Evolutionary conservation across 2,329 filamentous ascomycete species (phyloP).

Genomic region (Fusarium devonianum): DNA sequence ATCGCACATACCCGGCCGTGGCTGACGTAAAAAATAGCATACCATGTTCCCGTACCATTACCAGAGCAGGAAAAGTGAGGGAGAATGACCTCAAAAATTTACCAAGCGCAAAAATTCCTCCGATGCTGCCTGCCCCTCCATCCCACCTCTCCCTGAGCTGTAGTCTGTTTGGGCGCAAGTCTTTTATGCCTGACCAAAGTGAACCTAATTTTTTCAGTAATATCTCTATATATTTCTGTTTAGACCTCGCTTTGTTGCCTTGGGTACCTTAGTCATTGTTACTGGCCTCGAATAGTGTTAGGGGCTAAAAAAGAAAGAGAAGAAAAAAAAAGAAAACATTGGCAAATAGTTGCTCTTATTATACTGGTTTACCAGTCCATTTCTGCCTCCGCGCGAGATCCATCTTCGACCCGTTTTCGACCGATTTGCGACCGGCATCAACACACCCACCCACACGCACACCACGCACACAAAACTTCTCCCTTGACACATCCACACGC

Average conservation of each 20-base stretch:
- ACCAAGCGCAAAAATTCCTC: conserved; percentile 6
- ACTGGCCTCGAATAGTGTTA: no score
- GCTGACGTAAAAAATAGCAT: conserved; percentile 2
- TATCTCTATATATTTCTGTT: no score
- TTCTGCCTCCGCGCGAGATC: conserved; percentile 12
- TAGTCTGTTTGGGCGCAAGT: conserved; percentile 12
- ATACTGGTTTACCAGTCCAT: not conserved
- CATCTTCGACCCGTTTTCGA: conserved; percentile 36
- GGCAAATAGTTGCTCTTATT: no score
- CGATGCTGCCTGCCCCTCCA: conserved; percentile 20
- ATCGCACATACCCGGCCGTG: no score
- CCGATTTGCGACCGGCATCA: conserved; percentile 25
- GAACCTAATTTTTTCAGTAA: no score
- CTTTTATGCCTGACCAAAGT: conserved; percentile 34
- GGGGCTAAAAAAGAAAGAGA: no score
- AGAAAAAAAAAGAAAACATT: no score
- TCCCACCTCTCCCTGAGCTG: conserved; percentile 3
- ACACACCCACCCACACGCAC: conserved; percentile 26
- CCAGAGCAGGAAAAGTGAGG: not conserved
- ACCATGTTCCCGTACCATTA: not conserved
- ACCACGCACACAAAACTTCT: conserved; percentile 36
- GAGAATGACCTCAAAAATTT: conserved; percentile 3
- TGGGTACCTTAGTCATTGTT: no score
- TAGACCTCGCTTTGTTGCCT: no score
- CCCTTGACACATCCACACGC: conserved; percentile 15